Evolutionary conservation across 78 protist genomes (phyloP).

Genomic region (Pelomyxa schiedti): DNA sequence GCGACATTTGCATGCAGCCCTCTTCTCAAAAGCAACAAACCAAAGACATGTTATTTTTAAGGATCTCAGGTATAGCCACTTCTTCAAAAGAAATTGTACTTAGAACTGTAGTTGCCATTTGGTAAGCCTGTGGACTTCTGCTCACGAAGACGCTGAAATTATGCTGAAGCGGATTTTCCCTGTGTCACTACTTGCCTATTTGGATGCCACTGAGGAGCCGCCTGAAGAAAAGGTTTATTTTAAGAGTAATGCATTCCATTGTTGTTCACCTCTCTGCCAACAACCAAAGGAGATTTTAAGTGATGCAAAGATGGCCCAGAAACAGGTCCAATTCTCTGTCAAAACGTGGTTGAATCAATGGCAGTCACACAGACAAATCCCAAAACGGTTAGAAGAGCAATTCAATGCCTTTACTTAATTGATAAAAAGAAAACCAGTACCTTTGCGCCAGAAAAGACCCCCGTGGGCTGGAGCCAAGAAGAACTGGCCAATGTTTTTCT

Average conservation of each 20-base stretch:
- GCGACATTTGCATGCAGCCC: slow-evolving; percentile 35
- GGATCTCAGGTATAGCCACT: slow-evolving; percentile 17
- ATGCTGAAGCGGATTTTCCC: slow-evolving; percentile 41
- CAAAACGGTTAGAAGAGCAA: no score
- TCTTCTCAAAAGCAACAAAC: slow-evolving; percentile 16
- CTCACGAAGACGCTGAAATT: slow-evolving; percentile 13
- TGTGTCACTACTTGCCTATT: slow-evolving; percentile 39
- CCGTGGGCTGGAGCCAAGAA: slow-evolving; percentile 9
- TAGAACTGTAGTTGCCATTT: slow-evolving; percentile 19
- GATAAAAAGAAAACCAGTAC: no score
- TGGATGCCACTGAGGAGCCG: slow-evolving; percentile 29
- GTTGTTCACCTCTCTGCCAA: no score
- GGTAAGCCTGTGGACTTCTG: slow-evolving; percentile 53
- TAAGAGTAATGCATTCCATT: no score
- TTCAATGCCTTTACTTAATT: no score
- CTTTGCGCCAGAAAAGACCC: slow-evolving; percentile 19
- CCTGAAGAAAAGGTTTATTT: slow-evolving; percentile 36
- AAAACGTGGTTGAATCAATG: no score
- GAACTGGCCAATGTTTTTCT: slow-evolving; percentile 56
- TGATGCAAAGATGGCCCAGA: no score
- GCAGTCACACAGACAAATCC: no score
- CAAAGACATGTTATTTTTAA: slow-evolving; percentile 3
- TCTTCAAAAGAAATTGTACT: not conserved
- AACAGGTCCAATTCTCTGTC: no score
- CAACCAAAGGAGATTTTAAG: no score